These are phyloP conservation scores for Aspergillus avenaceus DNA, from an alignment of 495 filamentous ascomycete species.

Conservation along the genomic window DNA sequence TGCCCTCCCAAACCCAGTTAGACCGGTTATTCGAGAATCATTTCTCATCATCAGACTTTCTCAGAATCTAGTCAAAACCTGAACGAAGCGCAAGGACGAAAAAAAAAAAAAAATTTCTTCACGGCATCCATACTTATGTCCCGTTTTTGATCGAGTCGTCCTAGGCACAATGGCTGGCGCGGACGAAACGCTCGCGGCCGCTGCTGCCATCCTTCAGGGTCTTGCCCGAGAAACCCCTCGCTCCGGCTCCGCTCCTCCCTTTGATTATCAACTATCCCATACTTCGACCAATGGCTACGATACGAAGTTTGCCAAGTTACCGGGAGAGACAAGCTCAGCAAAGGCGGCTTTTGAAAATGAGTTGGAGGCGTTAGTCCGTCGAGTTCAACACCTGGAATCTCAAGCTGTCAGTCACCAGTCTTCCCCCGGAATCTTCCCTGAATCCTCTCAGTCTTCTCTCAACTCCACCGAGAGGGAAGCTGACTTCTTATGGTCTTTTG, in stretches of 20 bases:
- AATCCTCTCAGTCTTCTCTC: constrained; percentile 50
- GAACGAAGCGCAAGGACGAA: not conserved
- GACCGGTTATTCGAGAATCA: not conserved
- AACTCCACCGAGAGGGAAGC: constrained; percentile 36
- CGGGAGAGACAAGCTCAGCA: constrained; percentile 57
- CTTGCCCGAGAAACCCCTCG: constrained; percentile 50
- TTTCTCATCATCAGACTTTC: not conserved
- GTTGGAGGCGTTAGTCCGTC: constrained; percentile 60
- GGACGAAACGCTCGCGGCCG: constrained; percentile 59
- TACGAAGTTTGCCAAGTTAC: constrained; percentile 50
- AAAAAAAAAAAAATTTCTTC: constrained; percentile 4
- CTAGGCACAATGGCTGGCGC: constrained; percentile 52
- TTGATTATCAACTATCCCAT: constrained; percentile 32
- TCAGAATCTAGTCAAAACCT: not conserved
- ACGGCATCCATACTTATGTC: constrained; percentile 17
- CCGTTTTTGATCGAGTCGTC: constrained; percentile 21
- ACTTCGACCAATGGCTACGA: constrained; percentile 33
- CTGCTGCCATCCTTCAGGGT: constrained; percentile 58
- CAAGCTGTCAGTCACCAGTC: constrained; percentile 56
- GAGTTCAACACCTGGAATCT: constrained; percentile 66
- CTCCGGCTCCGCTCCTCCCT: constrained; percentile 35
- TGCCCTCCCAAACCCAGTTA: not conserved
- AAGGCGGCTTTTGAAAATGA: constrained; percentile 69
- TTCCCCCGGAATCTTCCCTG: constrained; percentile 62
- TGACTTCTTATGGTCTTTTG: constrained; percentile 38